Evolutionary conservation across 306 rosid species (phyloP), one percentile per base, ranked within the genome.

Genomic region (Mucuna pruriens): DNA sequence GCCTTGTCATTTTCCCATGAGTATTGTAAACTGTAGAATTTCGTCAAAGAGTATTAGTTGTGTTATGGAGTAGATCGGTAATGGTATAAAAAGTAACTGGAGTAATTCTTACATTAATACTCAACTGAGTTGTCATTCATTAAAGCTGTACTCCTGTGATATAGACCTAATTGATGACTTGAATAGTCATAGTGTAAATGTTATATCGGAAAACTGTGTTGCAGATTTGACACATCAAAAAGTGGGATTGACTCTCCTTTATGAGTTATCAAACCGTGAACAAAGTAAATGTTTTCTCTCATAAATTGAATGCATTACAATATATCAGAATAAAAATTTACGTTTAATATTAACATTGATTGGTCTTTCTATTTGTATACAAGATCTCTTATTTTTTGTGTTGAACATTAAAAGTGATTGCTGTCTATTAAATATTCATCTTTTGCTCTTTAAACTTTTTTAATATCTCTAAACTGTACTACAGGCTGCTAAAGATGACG

Each of bases 401-500:
- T 58, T 58, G 78, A 70, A 31, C 4, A 5, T 45, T 65, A 40
- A 40, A 40, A 40, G 46, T 40, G 46, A 40, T 74, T 48, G 38
- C 57, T 76, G 33, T 71, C 74, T 17, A 38, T 51, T 12, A 38
- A 65, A 31, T 23, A 25, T 71, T 31, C 23, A 70, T 48, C 23
- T 13, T 13, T 52, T 71, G 36, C 52, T 38, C 48, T 40, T 46
- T 49, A 74, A 76, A 15, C n/a, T 45, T 57, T 9, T 40, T 40
- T 40, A 65, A 73, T 85, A 65, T 74, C 54, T 46, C 23, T 83
- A 55, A 55, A 84, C 33, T 80, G 29, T 60, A 2, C 82, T 66
- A 45, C 86, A 92, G 97, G 97, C 91, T 69, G 96, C 91, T 68
- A 94, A 88, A 87, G 98, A 94, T 87, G 97, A 94, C 62, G 61